Conservation (phyloP, 192 early-diverging fungal species). For the Rhizophagus clarus region DNA sequence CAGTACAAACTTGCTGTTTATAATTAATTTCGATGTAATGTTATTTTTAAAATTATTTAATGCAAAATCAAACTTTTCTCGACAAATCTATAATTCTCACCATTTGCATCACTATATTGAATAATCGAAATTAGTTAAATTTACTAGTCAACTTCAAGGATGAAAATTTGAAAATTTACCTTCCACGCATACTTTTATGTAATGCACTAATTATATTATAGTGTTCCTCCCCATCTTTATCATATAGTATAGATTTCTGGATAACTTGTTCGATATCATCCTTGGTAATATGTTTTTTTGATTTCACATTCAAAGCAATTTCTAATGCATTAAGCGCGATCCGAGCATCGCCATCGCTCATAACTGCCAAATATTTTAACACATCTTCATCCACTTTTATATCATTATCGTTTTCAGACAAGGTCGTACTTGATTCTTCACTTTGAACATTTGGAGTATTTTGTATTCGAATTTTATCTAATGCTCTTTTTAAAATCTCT, state of each 20-base stretch:
- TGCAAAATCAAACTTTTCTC: not conserved
- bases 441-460: conserved; percentile 32
- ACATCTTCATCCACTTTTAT: conserved; percentile 40
- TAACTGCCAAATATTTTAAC: conserved; percentile 54
- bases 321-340: conserved; percentile 69
- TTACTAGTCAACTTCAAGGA: not conserved
- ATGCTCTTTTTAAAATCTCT: conserved; percentile 61
- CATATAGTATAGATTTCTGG: conserved; percentile 82
- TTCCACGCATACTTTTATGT: conserved; percentile 88
- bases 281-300: conserved; percentile 41
- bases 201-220: conserved; percentile 89
- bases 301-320: conserved; percentile 51
- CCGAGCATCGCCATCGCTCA: conserved; percentile 83
- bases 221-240: conserved; percentile 84
- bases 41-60: not conserved
- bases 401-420: conserved; percentile 27
- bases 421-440: conserved; percentile 24
- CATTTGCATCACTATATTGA: conserved; percentile 18
- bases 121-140: not conserved
- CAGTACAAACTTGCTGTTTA: conserved; percentile 71
- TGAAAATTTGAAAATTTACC: conserved; percentile 36
- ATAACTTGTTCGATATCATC: conserved; percentile 70
- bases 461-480: conserved; percentile 21
- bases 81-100: not conserved
- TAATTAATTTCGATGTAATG: conserved; percentile 44